Base-by-base conservation (phyloP, 805 yeast genomes). In the Scheffersomyces coipomensis region DNA sequence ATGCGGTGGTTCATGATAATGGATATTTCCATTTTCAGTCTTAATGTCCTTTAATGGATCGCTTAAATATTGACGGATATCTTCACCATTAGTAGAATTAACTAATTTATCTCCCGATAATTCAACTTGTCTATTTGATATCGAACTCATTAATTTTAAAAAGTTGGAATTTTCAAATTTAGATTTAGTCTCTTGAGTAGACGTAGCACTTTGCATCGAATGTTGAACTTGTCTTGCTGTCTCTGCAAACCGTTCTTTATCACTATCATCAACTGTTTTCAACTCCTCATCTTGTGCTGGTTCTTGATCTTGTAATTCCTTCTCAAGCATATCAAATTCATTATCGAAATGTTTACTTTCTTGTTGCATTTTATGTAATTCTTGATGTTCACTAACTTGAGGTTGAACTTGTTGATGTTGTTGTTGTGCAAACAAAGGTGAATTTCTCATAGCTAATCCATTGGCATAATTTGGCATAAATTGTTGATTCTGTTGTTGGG, bases 61-160 rank as follows among this genome's bases (percentile, higher is more conserved):
- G 15, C 30, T 27, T 13, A 27, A 27, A 30, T 43, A 36, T 22
- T 17, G 15, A n/a, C 47, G 33, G 11, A 73, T 60, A 42, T 69
- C 75, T 15, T 55, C 55, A 5, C 75, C 74, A 5, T 60, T 37
- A 2, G 41, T 27, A 2, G 46, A 40, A 29, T 61, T 52, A 26
- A 68, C 70, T 33, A 69, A 53, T 42, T 61, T 66, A 39, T 64
- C 67, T 12, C 73, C 73, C 15, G 65, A 66, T 5, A 69, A 42
- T 47, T 67, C 73, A 19, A 69, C 71, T 29, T 54, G 41, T 24
- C 71, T 46, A 30, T 60, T 59, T 17, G 68, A 60, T 17, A 69
- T 67, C 29, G 60, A 58, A 27, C 51, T 49, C 75, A 69, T 69
- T 27, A 69, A 52, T 46, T 68, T 65, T 33, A 69, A 47, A 41